These are phyloP conservation scores for Melampsora larici-populina DNA, from an alignment of 1,284 basidiomycete species.

Conservation along the genomic window DNA sequence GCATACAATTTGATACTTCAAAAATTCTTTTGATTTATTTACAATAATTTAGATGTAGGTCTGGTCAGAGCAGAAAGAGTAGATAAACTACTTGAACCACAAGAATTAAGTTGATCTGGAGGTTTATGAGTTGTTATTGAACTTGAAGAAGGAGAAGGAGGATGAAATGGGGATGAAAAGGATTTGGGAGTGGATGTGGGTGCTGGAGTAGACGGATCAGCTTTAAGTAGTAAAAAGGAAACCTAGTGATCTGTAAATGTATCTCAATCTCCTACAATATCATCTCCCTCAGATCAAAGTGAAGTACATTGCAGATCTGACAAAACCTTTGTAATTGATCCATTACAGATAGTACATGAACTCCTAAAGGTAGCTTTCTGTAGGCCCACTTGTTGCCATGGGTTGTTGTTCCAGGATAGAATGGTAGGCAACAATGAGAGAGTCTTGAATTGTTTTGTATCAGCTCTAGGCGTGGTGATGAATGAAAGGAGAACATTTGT, in stretches of 20 bases:
- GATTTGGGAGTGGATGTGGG: conserved; percentile 4
- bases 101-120: conserved; percentile 18
- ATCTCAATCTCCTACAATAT: conserved; percentile 38
- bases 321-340: conserved; percentile 5
- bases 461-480: conserved; percentile 80
- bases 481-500: conserved; percentile 94
- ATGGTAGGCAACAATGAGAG: conserved; percentile 80
- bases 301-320: background rate
- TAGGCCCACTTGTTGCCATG: conserved; percentile 84
- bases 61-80: conserved; percentile 37
- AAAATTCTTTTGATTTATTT: too few relatives aligned
- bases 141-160: background rate
- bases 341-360: background rate
- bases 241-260: conserved; percentile 44
- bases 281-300: background rate
- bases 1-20: too few relatives aligned
- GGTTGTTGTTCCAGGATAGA: conserved; percentile 80
- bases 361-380: conserved; percentile 60
- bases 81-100: conserved; percentile 33
- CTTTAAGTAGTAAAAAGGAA: conserved; percentile 39
- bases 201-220: conserved; percentile 19
- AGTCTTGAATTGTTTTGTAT: conserved; percentile 96
- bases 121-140: background rate
- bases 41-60: conserved; percentile 17
- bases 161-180: background rate